These are phyloP conservation scores for Gastroboletus turbinatus DNA, from an alignment of 1,284 basidiomycete genomes.

Conservation along the genomic window DNA sequence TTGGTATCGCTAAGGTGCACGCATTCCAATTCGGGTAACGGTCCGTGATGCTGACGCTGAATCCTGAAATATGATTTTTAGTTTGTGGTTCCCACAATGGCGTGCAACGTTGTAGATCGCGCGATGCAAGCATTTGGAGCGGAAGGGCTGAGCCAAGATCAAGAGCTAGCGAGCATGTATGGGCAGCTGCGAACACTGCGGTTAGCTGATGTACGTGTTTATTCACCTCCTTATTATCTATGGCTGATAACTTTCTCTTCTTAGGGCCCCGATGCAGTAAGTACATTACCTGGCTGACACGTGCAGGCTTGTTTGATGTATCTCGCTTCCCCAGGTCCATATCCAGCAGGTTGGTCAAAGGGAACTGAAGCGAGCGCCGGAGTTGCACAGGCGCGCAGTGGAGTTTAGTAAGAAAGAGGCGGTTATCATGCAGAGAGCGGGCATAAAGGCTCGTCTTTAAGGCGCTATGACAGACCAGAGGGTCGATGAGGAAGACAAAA, in stretches of 20 bases:
- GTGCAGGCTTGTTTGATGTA: conserved; percentile 5
- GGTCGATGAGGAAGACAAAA: neutral
- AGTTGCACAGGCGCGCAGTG: conserved; percentile 50
- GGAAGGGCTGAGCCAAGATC: conserved; percentile 92
- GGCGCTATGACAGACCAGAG: neutral
- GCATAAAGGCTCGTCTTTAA: conserved; percentile 57
- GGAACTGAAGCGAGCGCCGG: conserved; percentile 73
- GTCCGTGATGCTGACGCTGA: neutral
- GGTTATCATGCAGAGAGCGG: conserved; percentile 54
- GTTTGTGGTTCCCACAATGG: conserved; percentile 92
- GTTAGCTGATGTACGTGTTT: conserved; percentile 77
- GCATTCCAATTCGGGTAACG: neutral
- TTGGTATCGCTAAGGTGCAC: conserved; percentile 90
- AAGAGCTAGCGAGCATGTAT: conserved; percentile 77
- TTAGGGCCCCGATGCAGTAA: conserved; percentile 82
- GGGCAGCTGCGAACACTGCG: conserved; percentile 85
- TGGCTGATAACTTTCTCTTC: conserved; percentile 5
- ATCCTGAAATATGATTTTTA: conserved; percentile 33
- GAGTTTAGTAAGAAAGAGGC: conserved; percentile 62
- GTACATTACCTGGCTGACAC: conserved; percentile 8
- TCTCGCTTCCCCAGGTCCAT: conserved; percentile 63
- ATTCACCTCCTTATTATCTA: conserved; percentile 9
- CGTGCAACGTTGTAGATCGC: conserved; percentile 85
- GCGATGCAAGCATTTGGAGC: conserved; percentile 95
- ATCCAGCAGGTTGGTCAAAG: conserved; percentile 91